Base-by-base conservation (phyloP, 164 flowering plant species). In the Amborella trichopoda region DNA sequence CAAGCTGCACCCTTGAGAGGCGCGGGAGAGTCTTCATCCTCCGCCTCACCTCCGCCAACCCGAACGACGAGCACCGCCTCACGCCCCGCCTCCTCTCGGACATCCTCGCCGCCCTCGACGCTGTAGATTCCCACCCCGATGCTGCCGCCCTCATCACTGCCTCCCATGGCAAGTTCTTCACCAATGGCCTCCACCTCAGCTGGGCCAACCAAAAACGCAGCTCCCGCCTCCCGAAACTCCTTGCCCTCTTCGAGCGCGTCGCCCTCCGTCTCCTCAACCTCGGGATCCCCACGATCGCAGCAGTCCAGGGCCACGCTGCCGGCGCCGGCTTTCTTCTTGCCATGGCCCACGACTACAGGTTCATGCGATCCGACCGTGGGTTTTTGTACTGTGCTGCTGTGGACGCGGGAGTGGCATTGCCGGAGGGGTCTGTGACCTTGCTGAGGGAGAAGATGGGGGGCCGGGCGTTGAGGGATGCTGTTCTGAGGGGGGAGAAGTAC, bases 131-230 rank as follows among this genome's bases (percentile, higher is more conserved):
- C 17, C 52, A 76, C 46, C 54, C 70, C 36, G 61, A 43, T 13
- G 74, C 74, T 14, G 64, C 75, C 10, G 83, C 58, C 50, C 87
- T 83, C 19, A 55, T 83, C 68, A 80, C 93, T 52, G 75, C 83
- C 11, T 68, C 80, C 19, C 49, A 67, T 3, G 91, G 95, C 45
- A 80, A 68, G 52, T 86, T 80, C 78, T 86, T 80, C 79, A 78
- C 83, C 68, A 87, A 87, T 48, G 90, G 93, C 52, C 73, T 43
- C 56, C 93, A 87, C 32, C 75, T 87, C 60, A 66, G 53, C 12
- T 77, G 82, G 80, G 82, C 81, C 37, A 49, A 49, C 18, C 50
- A 63, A 30, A 34, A 60, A 4, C 41, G 47, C 6, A 3, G 56
- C 39, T 3, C 24, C 41, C 41, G 41, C 6, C 41, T 37, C 8